Base-by-base conservation (phyloP, 768 basidiomycete species). In the Auricularia cornea region DNA sequence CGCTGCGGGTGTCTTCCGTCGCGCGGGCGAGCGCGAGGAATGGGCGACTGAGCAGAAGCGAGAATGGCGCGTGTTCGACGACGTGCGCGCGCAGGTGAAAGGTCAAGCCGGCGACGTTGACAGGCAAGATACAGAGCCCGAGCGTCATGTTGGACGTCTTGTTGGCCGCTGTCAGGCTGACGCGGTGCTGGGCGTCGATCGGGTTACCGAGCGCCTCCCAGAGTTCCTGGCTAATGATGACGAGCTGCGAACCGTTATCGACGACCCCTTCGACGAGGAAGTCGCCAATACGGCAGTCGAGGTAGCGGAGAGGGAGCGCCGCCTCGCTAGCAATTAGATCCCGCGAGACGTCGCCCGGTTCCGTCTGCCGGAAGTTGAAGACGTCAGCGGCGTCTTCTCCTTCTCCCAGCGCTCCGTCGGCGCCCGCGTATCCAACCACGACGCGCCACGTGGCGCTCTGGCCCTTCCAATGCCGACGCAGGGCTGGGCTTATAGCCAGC, bases 51-150 rank as follows among this genome's bases (percentile, higher is more conserved):
- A 67, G 38, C 14, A 67, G 28, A 1, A 67, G 61, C 10, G 26
- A 26, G 29, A 63, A 65, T 18, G 66, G 66, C 2, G 65, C 61
- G 1, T 63, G 44, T 31, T 67, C 33, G 16, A 67, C 59, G 40
- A 67, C 65, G 30, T 62, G 65, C 1, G 60, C 60, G 8, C 66
- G 66, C 20, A 65, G 26, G 3, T 31, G 33, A 18, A 67, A 18
- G 0, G 38, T 48, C 0, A 65, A 32, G 16, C 56, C 59, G n/a
- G 26, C 56, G 23, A 67, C 48, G 3, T 6, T 41, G 8, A 67
- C n/a, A 16, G 59, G 57, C 14, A 65, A 26, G 11, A 48, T 18
- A 3, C 44, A 48, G 44, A 48, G 18, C 18, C 44, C 44, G 18
- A 48, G 16, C 23, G 44, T 48, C 2, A 23, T 4, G 44, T 23